A percentile compares a stretch with the other conserved stretches of the same genome.
Evolutionary conservation across 78 protist genomes (phyloP).

Genomic region (Dictyostelium firmibasis): DNA sequence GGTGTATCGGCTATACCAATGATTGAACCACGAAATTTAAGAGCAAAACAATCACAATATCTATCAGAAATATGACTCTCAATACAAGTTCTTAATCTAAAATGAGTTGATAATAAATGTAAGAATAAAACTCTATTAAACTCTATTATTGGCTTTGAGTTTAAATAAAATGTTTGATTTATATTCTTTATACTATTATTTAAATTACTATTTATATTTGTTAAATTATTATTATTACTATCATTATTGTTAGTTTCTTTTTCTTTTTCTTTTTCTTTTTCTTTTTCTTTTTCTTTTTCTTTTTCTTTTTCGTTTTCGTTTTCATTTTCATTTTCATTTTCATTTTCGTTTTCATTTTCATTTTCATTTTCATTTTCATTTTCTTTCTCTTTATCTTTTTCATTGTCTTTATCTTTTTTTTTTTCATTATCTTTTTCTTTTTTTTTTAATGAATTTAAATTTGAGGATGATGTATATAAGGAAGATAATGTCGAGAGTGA

Average conservation of each 20-base stretch:
- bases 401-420: not conserved
- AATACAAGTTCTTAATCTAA: constrained; percentile 2
- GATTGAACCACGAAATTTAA: constrained; percentile 46
- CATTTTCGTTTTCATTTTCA: not conserved
- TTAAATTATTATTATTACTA: not conserved
- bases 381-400: not conserved
- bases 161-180: constrained; percentile 4
- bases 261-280: not conserved
- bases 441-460: not conserved
- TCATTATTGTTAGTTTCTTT: not conserved
- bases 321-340: not conserved
- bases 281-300: not conserved
- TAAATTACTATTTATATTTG: not conserved
- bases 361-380: no score
- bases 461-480: constrained; percentile 5
- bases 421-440: not conserved
- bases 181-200: not conserved
- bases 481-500: not conserved
- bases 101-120: constrained; percentile 31
- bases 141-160: constrained; percentile 10
- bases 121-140: constrained; percentile 37
- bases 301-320: not conserved
- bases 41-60: constrained; percentile 37
- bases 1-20: constrained; percentile 27
- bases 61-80: constrained; percentile 5